phyloP scores from a whole-genome alignment of 2,329 filamentous ascomycete species.

The Microsporum canis region DNA sequence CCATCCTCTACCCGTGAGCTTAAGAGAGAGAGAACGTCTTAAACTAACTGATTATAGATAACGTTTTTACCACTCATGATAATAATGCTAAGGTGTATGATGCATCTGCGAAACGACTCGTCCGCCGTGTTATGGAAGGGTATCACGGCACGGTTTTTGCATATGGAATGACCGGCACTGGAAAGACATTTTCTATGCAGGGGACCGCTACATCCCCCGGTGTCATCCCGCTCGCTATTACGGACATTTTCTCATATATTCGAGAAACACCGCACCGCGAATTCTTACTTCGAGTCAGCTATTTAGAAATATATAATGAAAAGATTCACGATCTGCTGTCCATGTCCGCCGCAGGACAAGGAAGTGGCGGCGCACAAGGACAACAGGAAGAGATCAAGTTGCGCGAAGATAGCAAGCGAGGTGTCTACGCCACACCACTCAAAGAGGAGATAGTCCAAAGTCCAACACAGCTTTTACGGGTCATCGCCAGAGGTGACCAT shows the following conservation, averaged over 20 bases:
- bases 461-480: conserved; percentile 83
- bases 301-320: conserved; percentile 98
- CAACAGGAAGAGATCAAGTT: conserved; percentile 88
- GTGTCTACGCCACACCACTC: conserved; percentile 88
- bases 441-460: conserved; percentile 99
- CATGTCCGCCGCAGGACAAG: conserved; percentile 47
- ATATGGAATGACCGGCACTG: conserved; percentile 97
- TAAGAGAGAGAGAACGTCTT: neutral
- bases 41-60: conserved; percentile 49
- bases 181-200: conserved; percentile 99
- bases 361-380: conserved; percentile 38
- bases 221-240: conserved; percentile 93
- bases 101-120: conserved; percentile 80
- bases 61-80: conserved; percentile 88
- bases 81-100: conserved; percentile 95
- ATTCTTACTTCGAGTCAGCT: conserved; percentile 90
- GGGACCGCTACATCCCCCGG: conserved; percentile 89
- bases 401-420: conserved; percentile 88
- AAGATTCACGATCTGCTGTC: conserved; percentile 89
- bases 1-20: neutral
- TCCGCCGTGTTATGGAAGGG: conserved; percentile 95
- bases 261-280: conserved; percentile 90
- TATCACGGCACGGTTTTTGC: conserved; percentile 98
- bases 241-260: conserved; percentile 98
- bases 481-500: conserved; percentile 89